Percentiles rank a stretch among this genome's conserved stretches.
Evolutionary conservation across 495 filamentous ascomycete species (phyloP).

Genomic region (Tuber borchii): DNA sequence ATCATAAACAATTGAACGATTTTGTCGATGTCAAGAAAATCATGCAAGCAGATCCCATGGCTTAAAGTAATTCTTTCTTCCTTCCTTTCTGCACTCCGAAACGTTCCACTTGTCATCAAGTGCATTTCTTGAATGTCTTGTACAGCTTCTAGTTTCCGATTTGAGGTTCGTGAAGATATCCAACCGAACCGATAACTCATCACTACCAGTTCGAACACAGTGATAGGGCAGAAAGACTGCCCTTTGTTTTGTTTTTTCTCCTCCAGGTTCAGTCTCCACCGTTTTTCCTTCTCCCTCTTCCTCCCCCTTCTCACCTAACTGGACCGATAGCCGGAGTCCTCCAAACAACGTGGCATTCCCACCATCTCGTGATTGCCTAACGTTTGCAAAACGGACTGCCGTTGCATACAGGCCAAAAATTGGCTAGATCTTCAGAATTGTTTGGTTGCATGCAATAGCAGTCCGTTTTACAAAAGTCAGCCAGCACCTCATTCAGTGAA

Average conservation of each 20-base stretch:
- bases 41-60: not conserved
- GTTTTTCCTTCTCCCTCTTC: conserved; percentile 5
- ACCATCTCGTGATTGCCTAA: not conserved
- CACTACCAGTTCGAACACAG: not conserved
- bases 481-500: not conserved
- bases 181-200: not conserved
- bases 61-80: not conserved
- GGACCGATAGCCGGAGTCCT: not conserved
- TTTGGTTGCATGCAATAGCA: no score
- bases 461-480: no score
- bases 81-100: not conserved
- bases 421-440: no score
- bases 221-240: not conserved
- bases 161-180: not conserved
- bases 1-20: not conserved
- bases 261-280: not conserved
- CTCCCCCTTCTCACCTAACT: not conserved
- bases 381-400: no score
- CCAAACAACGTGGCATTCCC: not conserved
- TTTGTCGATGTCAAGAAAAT: not conserved
- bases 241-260: not conserved
- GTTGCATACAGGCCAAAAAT: no score
- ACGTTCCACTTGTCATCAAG: not conserved
- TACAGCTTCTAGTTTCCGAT: not conserved
- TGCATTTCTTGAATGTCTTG: conserved; percentile 1